A percentile compares a stretch with the other conserved stretches of the same genome.
Evolutionary conservation across 331 rosid species (phyloP).

Genomic region (Saraca asoca): DNA sequence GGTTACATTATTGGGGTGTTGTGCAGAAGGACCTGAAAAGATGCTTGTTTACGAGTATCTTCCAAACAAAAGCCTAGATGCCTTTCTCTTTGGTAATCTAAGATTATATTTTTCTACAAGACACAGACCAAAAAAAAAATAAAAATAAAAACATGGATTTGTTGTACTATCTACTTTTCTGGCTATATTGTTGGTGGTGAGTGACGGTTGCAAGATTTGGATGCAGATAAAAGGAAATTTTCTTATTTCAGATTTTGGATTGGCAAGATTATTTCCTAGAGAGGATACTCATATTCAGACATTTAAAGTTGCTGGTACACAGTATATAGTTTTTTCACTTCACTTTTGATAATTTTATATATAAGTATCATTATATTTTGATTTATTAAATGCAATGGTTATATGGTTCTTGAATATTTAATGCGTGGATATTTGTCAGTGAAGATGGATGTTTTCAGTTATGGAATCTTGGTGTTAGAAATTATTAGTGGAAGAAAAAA

Average conservation of each 20-base stretch:
- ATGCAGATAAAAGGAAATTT: no score
- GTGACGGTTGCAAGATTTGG: background rate
- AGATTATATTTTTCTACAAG: background rate
- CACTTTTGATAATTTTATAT: background rate
- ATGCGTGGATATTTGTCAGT: slow-evolving; percentile 65
- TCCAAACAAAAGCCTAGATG: slow-evolving; percentile 87
- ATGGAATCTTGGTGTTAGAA: slow-evolving; percentile 64
- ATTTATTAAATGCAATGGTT: slow-evolving; percentile 47
- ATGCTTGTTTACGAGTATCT: slow-evolving; percentile 93
- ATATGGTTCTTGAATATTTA: slow-evolving; percentile 75
- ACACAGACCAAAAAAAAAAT: no score
- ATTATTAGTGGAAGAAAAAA: slow-evolving; percentile 68
- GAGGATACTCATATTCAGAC: slow-evolving; percentile 68
- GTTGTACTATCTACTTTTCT: background rate
- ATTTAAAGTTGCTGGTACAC: slow-evolving; percentile 67
- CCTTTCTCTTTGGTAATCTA: slow-evolving; percentile 65
- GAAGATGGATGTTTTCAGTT: slow-evolving; percentile 72
- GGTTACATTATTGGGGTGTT: slow-evolving; percentile 78
- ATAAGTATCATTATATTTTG: background rate
- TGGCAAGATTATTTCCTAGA: slow-evolving; percentile 75
- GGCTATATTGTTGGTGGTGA: background rate
- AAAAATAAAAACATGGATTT: background rate
- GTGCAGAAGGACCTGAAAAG: slow-evolving; percentile 89
- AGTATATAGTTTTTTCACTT: slow-evolving; percentile 47
- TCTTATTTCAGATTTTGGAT: slow-evolving; percentile 58